These are phyloP conservation scores for Calonectria pteridis DNA, from an alignment of 2,329 filamentous ascomycete species.

Conservation along the genomic window DNA sequence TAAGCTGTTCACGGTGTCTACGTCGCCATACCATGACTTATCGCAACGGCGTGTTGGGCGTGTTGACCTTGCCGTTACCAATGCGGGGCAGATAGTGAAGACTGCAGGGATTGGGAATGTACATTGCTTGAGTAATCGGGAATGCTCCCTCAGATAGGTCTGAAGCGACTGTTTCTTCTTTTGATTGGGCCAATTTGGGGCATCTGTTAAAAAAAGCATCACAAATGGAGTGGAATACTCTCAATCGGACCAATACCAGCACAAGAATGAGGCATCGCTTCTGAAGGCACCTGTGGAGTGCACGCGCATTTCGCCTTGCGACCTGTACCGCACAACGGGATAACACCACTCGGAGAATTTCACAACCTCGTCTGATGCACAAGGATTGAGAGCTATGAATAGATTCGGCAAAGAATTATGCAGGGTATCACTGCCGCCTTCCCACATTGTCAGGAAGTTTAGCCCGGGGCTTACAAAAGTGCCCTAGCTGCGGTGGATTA, in stretches of 20 bases:
- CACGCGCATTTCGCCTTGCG: not conserved
- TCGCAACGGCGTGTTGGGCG: not conserved
- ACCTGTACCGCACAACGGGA: not conserved
- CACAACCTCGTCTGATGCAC: not conserved
- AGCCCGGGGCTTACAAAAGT: slow-evolving; percentile 13
- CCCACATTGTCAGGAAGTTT: not conserved
- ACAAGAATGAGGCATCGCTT: not conserved
- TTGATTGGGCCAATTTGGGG: not conserved
- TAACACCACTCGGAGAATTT: not conserved
- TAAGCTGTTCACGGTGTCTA: not conserved
- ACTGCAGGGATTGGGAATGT: not conserved
- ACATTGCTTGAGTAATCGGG: not conserved
- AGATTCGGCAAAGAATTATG: not conserved
- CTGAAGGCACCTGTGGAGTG: not conserved
- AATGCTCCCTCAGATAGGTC: not conserved
- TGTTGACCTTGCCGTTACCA: not conserved
- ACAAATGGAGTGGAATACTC: not conserved
- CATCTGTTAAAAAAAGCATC: not conserved
- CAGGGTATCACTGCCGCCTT: not conserved
- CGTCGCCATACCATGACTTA: not conserved
- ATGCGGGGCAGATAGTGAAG: not conserved
- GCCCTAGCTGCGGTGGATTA: not conserved
- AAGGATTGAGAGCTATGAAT: slow-evolving; percentile 15
- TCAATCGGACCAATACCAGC: not conserved
- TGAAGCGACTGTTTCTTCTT: not conserved